Evolutionary conservation across 1,139 yeast genomes (phyloP).

Genomic region (Saccharomyces hybrid): DNA sequence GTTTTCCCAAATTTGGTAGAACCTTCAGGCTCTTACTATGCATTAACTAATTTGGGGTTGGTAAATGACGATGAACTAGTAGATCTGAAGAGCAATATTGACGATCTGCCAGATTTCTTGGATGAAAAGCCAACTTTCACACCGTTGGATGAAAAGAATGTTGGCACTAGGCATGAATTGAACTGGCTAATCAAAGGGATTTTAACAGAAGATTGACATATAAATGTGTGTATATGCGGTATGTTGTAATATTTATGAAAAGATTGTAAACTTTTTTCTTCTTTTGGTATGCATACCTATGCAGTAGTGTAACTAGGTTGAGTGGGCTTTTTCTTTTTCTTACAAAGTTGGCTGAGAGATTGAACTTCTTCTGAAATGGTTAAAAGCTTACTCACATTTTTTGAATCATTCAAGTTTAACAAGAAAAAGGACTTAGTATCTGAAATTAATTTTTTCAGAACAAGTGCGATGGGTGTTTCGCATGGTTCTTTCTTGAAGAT

Average conservation of each 20-base stretch:
- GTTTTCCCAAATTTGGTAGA: conserved; percentile 63
- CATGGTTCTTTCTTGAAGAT: conserved; percentile 6
- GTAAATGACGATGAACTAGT: conserved; percentile 49
- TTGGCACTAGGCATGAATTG: conserved; percentile 62
- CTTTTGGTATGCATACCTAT: neutral
- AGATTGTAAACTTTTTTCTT: neutral
- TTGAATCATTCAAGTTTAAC: conserved; percentile 11
- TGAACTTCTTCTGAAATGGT: conserved; percentile 10
- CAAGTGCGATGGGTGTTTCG: conserved; percentile 21
- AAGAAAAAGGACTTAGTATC: conserved; percentile 24
- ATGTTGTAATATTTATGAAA: conserved; percentile 1
- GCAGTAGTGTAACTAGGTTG: neutral
- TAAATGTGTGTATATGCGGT: conserved; percentile 1
- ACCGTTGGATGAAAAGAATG: conserved; percentile 34
- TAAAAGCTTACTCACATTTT: conserved; percentile 8
- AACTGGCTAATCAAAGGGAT: conserved; percentile 65
- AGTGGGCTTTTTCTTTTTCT: neutral
- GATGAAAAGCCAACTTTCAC: conserved; percentile 29
- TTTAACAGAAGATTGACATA: conserved; percentile 23
- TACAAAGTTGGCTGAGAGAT: neutral
- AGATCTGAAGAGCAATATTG: conserved; percentile 38
- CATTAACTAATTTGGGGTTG: conserved; percentile 46
- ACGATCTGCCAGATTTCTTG: conserved; percentile 31
- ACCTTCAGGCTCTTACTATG: conserved; percentile 52
- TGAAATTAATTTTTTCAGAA: conserved; percentile 22